Percentiles rank a stretch among this genome's conserved stretches.
Conservation (phyloP, 1,139 yeast genomes). For the Zygoascus meyerae region DNA sequence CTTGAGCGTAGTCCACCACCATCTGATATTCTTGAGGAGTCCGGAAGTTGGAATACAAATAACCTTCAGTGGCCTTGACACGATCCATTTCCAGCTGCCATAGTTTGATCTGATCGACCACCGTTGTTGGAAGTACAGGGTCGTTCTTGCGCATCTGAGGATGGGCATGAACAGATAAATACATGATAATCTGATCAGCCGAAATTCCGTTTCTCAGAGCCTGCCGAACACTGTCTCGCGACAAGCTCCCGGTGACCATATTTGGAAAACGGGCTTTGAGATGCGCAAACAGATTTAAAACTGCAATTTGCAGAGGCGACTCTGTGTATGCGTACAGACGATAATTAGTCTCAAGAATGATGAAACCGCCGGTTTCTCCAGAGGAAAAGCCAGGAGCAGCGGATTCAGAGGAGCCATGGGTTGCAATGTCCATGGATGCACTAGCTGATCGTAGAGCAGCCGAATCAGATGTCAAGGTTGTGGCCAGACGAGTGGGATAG, state of each 20-base stretch:
- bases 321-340: slow-evolving; percentile 90
- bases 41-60: slow-evolving; percentile 77
- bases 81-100: slow-evolving; percentile 97
- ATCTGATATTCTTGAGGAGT: slow-evolving; percentile 71
- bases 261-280: slow-evolving; percentile 79
- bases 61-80: slow-evolving; percentile 83
- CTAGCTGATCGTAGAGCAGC: slow-evolving; percentile 32
- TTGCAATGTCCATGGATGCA: slow-evolving; percentile 29
- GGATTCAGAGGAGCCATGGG: slow-evolving; percentile 17
- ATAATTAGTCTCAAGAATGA: slow-evolving; percentile 89
- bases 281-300: slow-evolving; percentile 80
- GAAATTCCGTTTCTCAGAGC: slow-evolving; percentile 88
- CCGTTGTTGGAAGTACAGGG: slow-evolving; percentile 80
- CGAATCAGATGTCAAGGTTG: slow-evolving; percentile 79
- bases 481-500: slow-evolving; percentile 88
- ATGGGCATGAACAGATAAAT: slow-evolving; percentile 88
- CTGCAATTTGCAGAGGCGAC: slow-evolving; percentile 92
- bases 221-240: slow-evolving; percentile 82
- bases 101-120: slow-evolving; percentile 85
- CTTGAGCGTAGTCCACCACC: slow-evolving; percentile 73
- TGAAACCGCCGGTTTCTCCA: slow-evolving; percentile 40
- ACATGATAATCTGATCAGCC: slow-evolving; percentile 88
- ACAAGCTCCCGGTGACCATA: slow-evolving; percentile 88
- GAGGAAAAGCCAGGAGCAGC: slow-evolving; percentile 15
- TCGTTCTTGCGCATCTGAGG: slow-evolving; percentile 64